Evolutionary conservation across 495 filamentous ascomycete species (phyloP).

Genomic region (Choiromyces venosus): DNA sequence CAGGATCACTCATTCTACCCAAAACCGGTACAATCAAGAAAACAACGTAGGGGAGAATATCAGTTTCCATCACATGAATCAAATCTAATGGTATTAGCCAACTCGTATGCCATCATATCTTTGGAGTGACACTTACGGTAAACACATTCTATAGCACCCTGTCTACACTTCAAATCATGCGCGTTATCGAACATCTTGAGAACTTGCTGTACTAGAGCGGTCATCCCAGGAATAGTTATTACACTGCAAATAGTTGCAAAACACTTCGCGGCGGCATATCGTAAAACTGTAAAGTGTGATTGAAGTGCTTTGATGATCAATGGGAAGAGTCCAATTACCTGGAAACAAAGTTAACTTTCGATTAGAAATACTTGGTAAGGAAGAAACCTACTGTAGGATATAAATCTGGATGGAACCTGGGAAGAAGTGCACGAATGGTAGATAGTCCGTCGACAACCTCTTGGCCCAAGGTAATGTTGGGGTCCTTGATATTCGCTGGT

Average conservation of each 20-base stretch:
- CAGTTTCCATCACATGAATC: constrained; percentile 96
- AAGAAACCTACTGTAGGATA: constrained; percentile 52
- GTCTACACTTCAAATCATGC: constrained; percentile 74
- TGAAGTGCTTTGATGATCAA: constrained; percentile 78
- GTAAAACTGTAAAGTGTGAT: constrained; percentile 79
- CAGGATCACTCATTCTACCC: constrained; percentile 97
- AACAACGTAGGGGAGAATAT: constrained; percentile 93
- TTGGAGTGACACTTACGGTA: constrained; percentile 48
- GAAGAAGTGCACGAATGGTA: constrained; percentile 79
- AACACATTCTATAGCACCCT: constrained; percentile 88
- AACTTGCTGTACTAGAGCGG: constrained; percentile 86
- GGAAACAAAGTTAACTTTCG: not conserved
- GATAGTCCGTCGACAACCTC: constrained; percentile 90
- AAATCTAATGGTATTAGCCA: constrained; percentile 50
- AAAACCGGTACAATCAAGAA: constrained; percentile 98
- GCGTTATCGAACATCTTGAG: constrained; percentile 84
- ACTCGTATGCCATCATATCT: not conserved
- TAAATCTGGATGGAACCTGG: constrained; percentile 68
- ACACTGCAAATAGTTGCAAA: constrained; percentile 96
- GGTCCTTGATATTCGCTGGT: constrained; percentile 61
- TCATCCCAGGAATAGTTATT: constrained; percentile 90
- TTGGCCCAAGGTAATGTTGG: constrained; percentile 70
- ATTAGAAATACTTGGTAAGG: not conserved
- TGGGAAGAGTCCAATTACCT: constrained; percentile 73
- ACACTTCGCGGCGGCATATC: constrained; percentile 96